Conservation (phyloP, 352 stramenopile species). For the Pythium periplocum region DNA sequence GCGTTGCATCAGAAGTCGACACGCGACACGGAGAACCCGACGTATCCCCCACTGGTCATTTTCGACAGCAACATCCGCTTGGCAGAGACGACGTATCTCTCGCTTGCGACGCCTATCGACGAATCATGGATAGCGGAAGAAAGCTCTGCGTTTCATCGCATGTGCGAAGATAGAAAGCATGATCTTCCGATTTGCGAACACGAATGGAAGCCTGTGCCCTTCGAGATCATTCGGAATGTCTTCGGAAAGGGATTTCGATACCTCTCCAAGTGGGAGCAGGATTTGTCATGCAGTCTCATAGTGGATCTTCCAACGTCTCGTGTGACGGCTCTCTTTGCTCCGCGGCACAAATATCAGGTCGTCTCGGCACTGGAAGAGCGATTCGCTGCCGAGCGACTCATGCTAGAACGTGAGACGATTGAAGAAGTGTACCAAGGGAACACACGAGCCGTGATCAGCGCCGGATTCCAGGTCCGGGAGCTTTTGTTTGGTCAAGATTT, state of each 20-base stretch:
- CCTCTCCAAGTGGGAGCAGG: too few relatives aligned
- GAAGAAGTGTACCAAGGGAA: slow-evolving; percentile 20
- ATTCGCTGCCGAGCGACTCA: neutral
- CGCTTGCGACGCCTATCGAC: slow-evolving; percentile 14
- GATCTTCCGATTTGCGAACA: too few relatives aligned
- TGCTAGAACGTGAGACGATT: slow-evolving; percentile 2
- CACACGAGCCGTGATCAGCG: slow-evolving; percentile 14
- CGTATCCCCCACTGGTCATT: slow-evolving; percentile 10
- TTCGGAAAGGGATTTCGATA: too few relatives aligned
- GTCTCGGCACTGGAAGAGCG: slow-evolving; percentile 1
- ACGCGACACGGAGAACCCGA: slow-evolving; percentile 2
- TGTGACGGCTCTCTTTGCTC: slow-evolving; percentile 14
- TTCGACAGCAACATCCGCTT: slow-evolving; percentile 20
- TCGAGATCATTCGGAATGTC: too few relatives aligned
- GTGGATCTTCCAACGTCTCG: slow-evolving; percentile 10
- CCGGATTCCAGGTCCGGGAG: slow-evolving; percentile 13
- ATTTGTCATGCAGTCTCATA: slow-evolving; percentile 12
- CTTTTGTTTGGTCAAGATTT: slow-evolving; percentile 21
- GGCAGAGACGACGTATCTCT: slow-evolving; percentile 9
- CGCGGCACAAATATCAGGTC: slow-evolving; percentile 9
- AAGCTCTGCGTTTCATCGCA: slow-evolving; percentile 10
- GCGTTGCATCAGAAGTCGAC: slow-evolving; percentile 2
- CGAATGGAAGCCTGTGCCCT: too few relatives aligned
- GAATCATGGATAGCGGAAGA: slow-evolving; percentile 19
- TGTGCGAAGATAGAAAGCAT: slow-evolving; percentile 1